Conservation (phyloP, 2,329 filamentous ascomycete genomes). For the Falciphora oryzae region DNA sequence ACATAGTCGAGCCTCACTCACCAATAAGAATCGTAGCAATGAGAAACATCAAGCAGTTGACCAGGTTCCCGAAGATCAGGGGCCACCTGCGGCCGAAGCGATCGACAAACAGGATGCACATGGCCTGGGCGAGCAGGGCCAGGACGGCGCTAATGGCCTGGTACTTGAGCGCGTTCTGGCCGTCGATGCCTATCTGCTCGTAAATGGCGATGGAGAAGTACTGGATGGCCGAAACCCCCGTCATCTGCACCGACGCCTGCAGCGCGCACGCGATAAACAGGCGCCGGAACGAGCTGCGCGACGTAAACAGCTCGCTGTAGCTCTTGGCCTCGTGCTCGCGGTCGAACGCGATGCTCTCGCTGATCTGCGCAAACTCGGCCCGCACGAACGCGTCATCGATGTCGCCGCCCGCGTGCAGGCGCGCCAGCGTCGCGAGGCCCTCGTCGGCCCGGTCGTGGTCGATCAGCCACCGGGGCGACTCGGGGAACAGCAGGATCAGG, state of each 20-base stretch:
- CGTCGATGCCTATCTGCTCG: conserved; percentile 60
- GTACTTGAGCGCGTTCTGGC: conserved; percentile 63
- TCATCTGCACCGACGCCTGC: conserved; percentile 71
- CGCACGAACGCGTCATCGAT: conserved; percentile 61
- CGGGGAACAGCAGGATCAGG: conserved; percentile 65
- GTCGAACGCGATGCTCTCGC: conserved; percentile 58
- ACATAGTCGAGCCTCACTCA: conserved; percentile 13
- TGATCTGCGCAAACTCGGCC: conserved; percentile 67
- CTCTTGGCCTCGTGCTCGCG: conserved; percentile 65
- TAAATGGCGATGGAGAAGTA: conserved; percentile 68
- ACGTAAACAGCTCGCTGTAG: conserved; percentile 62
- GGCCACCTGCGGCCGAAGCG: conserved; percentile 65
- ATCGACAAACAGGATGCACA: conserved; percentile 66
- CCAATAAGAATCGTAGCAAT: conserved; percentile 51
- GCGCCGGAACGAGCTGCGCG: conserved; percentile 61
- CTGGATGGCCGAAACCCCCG: conserved; percentile 65
- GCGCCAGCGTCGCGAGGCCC: conserved; percentile 60
- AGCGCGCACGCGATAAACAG: conserved; percentile 64
- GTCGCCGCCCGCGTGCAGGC: conserved; percentile 65
- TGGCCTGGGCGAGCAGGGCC: conserved; percentile 60
- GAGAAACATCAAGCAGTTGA: conserved; percentile 68
- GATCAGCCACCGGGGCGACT: conserved; percentile 70
- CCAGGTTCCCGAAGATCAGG: conserved; percentile 65
- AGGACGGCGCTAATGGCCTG: conserved; percentile 71
- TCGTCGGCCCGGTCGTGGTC: conserved; percentile 61